Conservation (phyloP, 1,284 basidiomycete genomes). For the Meripilus lineatus region DNA sequence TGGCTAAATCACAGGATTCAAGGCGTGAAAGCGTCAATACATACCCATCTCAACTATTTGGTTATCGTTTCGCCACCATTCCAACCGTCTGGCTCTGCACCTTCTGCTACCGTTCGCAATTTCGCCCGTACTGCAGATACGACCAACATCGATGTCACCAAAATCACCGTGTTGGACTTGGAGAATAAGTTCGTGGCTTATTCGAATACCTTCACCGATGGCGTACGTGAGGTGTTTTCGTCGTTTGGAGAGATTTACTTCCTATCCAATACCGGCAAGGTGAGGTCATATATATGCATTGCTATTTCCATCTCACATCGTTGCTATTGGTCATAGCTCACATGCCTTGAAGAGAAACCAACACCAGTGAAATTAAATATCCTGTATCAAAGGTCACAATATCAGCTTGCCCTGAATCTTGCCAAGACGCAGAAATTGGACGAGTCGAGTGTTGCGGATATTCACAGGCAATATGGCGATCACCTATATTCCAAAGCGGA, state of each 20-base stretch:
- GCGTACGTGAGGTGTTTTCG: conserved; percentile 76
- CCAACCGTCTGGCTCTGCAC: conserved; percentile 57
- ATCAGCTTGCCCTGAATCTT: conserved; percentile 70
- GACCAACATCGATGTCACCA: conserved; percentile 66
- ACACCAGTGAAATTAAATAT: conserved; percentile 78
- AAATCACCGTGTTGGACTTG: conserved; percentile 87
- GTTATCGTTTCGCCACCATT: conserved; percentile 88
- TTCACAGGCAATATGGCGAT: conserved; percentile 88
- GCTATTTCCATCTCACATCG: conserved; percentile 1
- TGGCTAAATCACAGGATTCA: background rate
- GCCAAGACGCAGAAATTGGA: conserved; percentile 76
- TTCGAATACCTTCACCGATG: conserved; percentile 72
- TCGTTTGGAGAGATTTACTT: conserved; percentile 79
- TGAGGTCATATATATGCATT: conserved; percentile 35
- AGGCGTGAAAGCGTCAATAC: conserved; percentile 69
- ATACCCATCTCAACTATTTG: conserved; percentile 76
- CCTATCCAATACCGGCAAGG: conserved; percentile 71
- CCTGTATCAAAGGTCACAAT: conserved; percentile 75
- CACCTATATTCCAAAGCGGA: conserved; percentile 89
- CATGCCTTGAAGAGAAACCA: conserved; percentile 73
- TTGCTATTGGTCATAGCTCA: conserved; percentile 42
- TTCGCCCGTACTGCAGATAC: conserved; percentile 45
- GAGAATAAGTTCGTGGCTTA: conserved; percentile 92
- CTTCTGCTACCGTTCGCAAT: conserved; percentile 74
- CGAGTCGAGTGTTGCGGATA: conserved; percentile 73